phyloP scores from a whole-genome alignment of 2,329 filamentous ascomycete genomes.

The Colletotrichum truncatum region DNA sequence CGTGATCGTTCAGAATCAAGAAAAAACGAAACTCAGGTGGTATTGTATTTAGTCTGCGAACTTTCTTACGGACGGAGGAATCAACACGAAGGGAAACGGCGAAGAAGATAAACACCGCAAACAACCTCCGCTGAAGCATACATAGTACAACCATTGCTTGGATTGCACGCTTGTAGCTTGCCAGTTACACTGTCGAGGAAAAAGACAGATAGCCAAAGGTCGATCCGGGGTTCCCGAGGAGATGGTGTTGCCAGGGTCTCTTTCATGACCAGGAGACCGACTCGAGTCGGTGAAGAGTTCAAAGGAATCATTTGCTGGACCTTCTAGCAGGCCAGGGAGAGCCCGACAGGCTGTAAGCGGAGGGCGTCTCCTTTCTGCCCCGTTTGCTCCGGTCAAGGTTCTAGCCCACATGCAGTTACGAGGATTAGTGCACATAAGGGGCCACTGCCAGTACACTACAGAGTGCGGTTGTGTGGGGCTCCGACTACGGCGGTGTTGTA shows the following conservation, averaged over 20 bases:
- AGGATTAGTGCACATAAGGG: constrained; percentile 5
- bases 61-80: background rate
- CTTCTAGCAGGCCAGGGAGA: constrained; percentile 15
- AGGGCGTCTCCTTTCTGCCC: constrained; percentile 6
- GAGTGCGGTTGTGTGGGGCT: background rate
- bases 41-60: background rate
- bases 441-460: too few relatives aligned
- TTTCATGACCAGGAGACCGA: constrained; percentile 5
- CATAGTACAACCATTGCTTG: background rate
- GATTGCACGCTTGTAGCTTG: constrained; percentile 10
- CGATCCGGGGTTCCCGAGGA: constrained; percentile 22
- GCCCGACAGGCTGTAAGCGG: constrained; percentile 7
- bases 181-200: background rate
- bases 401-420: constrained; percentile 11
- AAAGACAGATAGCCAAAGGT: background rate
- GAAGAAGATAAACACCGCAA: background rate
- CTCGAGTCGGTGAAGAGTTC: constrained; percentile 20
- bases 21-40: background rate
- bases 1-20: background rate
- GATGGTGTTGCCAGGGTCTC: constrained; percentile 9
- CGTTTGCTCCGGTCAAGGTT: constrained; percentile 1
- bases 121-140: background rate
- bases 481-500: constrained; percentile 15
- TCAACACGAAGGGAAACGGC: background rate
- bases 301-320: background rate